Conservation (phyloP, 2,329 filamentous ascomycete species). For the Phaeoacremonium minimum region DNA sequence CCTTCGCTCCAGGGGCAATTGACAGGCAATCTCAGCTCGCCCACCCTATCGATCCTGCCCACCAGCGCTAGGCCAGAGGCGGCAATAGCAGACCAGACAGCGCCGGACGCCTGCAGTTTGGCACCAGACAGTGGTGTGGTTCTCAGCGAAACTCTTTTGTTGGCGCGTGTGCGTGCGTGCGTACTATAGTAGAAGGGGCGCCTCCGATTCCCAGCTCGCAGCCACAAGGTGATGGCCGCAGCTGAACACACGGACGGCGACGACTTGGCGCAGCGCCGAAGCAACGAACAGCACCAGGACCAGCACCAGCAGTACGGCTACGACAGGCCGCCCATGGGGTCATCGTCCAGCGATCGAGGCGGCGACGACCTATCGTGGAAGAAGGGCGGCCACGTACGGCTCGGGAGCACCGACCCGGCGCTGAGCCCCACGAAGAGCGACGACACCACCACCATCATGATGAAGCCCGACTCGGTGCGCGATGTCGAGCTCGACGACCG, state of each 20-base stretch:
- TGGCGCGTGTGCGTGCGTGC: no score
- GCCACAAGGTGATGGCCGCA: background rate
- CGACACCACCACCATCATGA: background rate
- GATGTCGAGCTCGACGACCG: conserved; percentile 3
- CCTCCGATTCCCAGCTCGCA: no score
- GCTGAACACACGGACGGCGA: no score
- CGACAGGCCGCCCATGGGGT: background rate
- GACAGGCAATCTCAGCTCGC: no score
- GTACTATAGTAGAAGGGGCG: no score
- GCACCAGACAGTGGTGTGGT: background rate
- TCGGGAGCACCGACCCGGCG: no score
- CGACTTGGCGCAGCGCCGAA: no score
- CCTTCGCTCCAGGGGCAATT: no score
- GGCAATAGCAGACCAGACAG: no score
- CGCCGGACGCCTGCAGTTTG: background rate
- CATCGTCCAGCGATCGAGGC: background rate
- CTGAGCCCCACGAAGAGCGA: background rate
- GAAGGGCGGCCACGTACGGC: background rate
- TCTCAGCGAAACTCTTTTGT: no score
- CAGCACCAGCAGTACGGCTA: background rate
- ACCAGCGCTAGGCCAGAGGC: no score
- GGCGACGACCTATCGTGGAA: background rate
- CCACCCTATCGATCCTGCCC: no score
- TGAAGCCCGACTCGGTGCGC: background rate
- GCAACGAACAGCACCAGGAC: background rate